These are phyloP conservation scores for Phytophthora kernoviae DNA, from an alignment of 352 stramenopile species.

Conservation along the genomic window DNA sequence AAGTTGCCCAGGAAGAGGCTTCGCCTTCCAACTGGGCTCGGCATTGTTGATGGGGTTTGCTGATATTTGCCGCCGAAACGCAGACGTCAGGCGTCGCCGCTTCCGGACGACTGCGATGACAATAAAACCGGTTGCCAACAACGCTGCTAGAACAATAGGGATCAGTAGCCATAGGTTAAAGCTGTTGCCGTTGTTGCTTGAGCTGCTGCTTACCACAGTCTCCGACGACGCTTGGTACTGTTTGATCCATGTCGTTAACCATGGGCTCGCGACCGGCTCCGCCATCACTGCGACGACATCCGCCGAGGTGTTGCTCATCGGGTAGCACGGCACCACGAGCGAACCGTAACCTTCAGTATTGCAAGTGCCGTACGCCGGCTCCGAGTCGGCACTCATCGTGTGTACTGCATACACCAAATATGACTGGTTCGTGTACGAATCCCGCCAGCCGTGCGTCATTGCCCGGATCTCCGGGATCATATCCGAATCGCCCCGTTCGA, in stretches of 20 bases:
- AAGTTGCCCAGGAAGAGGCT: conserved; percentile 14
- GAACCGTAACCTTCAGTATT: conserved; percentile 35
- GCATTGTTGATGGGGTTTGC: conserved; percentile 14
- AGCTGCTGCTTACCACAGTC: conserved; percentile 20
- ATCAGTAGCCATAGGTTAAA: conserved; percentile 30
- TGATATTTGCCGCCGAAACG: conserved; percentile 20
- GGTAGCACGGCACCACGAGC: conserved; percentile 48
- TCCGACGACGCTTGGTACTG: conserved; percentile 25
- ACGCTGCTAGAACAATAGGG: conserved; percentile 21
- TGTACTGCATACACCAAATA: conserved; percentile 39
- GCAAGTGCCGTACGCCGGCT: conserved; percentile 38
- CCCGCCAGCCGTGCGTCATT: conserved; percentile 31
- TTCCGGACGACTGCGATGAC: conserved; percentile 25
- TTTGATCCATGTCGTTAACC: conserved; percentile 35
- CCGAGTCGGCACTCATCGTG: conserved; percentile 20
- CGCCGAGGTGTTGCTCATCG: conserved; percentile 22
- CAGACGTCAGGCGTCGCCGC: conserved; percentile 15
- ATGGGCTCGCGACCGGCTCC: conserved; percentile 21
- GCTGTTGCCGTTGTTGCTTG: conserved; percentile 9
- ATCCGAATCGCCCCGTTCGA: conserved; percentile 31
- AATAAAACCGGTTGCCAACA: conserved; percentile 8
- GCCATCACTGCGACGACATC: conserved; percentile 33
- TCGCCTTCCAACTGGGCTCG: conserved; percentile 19
- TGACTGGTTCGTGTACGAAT: conserved; percentile 26
- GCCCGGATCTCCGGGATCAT: conserved; percentile 29